Evolutionary conservation across 2,329 filamentous ascomycete species (phyloP).

Genomic region (Raffaelea ambrosiae): DNA sequence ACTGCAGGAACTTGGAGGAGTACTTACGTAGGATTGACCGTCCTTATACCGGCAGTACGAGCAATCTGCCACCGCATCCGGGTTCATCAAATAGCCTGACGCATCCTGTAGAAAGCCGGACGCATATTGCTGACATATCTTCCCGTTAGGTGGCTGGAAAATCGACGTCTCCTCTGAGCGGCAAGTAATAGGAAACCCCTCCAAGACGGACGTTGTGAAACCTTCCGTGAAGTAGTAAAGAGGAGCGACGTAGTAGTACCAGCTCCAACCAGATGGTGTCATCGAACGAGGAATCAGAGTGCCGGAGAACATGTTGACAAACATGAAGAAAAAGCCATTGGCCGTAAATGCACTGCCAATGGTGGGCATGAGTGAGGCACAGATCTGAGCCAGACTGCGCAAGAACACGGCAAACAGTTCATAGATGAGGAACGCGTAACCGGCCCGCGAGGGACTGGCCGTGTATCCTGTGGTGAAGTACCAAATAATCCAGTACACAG

Average conservation of each 20-base stretch:
- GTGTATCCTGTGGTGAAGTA: slow-evolving; percentile 80
- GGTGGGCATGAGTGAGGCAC: slow-evolving; percentile 58
- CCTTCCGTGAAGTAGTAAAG: slow-evolving; percentile 73
- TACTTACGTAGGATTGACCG: not conserved
- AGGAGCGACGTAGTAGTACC: slow-evolving; percentile 73
- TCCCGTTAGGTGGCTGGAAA: slow-evolving; percentile 49
- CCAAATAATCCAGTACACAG: slow-evolving; percentile 59
- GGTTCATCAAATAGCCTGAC: slow-evolving; percentile 47
- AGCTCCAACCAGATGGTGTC: slow-evolving; percentile 62
- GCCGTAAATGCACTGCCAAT: slow-evolving; percentile 57
- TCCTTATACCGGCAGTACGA: slow-evolving; percentile 35
- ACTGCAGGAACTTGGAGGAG: not conserved
- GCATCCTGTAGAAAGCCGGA: slow-evolving; percentile 31
- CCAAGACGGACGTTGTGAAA: slow-evolving; percentile 61
- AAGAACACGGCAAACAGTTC: slow-evolving; percentile 73
- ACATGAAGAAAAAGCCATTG: slow-evolving; percentile 50
- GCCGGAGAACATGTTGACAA: slow-evolving; percentile 51
- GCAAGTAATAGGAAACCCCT: slow-evolving; percentile 57
- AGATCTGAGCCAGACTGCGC: slow-evolving; percentile 69
- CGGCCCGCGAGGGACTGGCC: slow-evolving; percentile 54
- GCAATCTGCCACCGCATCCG: slow-evolving; percentile 38
- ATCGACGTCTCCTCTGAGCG: slow-evolving; percentile 57
- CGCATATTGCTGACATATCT: slow-evolving; percentile 54
- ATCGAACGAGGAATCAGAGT: slow-evolving; percentile 48
- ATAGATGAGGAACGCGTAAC: slow-evolving; percentile 57